Evolutionary conservation across 1,139 yeast genomes (phyloP).

Genomic region (Kurtzmaniella quercitrusa): DNA sequence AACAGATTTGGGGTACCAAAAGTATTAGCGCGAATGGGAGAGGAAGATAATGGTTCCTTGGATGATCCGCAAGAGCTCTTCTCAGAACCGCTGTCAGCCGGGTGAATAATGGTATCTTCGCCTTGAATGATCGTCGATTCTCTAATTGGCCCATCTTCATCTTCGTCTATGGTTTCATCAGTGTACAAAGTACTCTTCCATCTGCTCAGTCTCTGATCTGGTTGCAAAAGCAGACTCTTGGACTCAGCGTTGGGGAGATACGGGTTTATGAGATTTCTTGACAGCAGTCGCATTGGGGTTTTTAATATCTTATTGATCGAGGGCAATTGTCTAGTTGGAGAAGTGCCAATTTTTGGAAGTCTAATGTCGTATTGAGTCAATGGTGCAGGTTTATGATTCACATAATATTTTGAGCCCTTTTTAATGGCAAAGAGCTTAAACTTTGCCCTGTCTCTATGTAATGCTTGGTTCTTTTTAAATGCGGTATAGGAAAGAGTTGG

Average conservation of each 20-base stretch:
- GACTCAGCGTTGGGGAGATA: constrained; percentile 9
- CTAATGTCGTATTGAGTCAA: constrained; percentile 6
- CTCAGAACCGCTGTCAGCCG: no score
- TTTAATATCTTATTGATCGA: constrained; percentile 43
- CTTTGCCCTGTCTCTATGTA: constrained; percentile 12
- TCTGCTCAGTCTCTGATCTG: background rate
- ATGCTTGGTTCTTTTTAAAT: constrained; percentile 12
- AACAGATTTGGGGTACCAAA: constrained; percentile 50
- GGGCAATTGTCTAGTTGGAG: constrained; percentile 21
- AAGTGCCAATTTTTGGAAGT: background rate
- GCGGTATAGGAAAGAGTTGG: constrained; percentile 22
- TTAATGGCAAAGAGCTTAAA: constrained; percentile 33
- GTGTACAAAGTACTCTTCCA: constrained; percentile 12
- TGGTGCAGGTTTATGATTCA: constrained; percentile 10
- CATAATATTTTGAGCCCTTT: constrained; percentile 25
- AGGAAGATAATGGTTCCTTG: constrained; percentile 17
- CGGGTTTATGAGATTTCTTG: constrained; percentile 16
- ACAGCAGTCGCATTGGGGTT: constrained; percentile 38
- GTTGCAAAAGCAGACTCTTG: constrained; percentile 1
- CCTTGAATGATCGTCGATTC: constrained; percentile 4
- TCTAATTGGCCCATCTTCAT: constrained; percentile 15
- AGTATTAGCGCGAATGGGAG: constrained; percentile 28
- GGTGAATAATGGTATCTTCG: background rate
- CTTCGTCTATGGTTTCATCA: constrained; percentile 39
- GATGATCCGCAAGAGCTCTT: constrained; percentile 1